A percentile compares a stretch with the other conserved stretches of the same genome.
These are phyloP conservation scores for Thamnidium elegans DNA, from an alignment of 192 early-diverging fungal species.

Conservation along the genomic window DNA sequence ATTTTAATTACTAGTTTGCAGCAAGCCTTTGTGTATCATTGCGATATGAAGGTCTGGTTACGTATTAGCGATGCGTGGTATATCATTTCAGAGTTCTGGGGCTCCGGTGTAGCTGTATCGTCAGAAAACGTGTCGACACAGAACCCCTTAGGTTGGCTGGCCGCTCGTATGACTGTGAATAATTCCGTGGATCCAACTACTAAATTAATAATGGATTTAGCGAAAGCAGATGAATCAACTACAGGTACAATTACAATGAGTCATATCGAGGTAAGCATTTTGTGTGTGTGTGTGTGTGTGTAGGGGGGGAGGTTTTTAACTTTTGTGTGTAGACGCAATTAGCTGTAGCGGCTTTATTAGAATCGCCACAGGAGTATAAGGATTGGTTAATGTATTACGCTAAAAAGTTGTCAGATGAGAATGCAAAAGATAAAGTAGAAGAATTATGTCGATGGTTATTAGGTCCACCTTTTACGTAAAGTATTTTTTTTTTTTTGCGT, in stretches of 20 bases:
- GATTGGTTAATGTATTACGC: slow-evolving; percentile 63
- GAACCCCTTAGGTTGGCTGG: slow-evolving; percentile 28
- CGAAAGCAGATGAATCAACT: slow-evolving; percentile 3
- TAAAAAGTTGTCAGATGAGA: slow-evolving; percentile 63
- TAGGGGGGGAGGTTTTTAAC: slow-evolving; percentile 11
- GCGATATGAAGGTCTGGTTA: slow-evolving; percentile 64
- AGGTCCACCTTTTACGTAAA: slow-evolving; percentile 53
- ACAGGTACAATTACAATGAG: slow-evolving; percentile 42
- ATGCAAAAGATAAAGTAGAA: slow-evolving; percentile 53
- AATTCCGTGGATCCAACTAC: slow-evolving; percentile 6
- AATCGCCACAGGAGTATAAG: slow-evolving; percentile 56
- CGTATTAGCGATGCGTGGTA: slow-evolving; percentile 61
- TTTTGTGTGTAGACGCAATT: slow-evolving; percentile 48
- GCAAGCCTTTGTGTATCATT: slow-evolving; percentile 65
- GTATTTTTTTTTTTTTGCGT: not conserved
- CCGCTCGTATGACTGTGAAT: slow-evolving; percentile 21
- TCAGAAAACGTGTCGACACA: slow-evolving; percentile 5
- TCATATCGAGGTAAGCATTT: slow-evolving; percentile 51
- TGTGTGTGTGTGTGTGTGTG: no score
- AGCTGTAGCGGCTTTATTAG: slow-evolving; percentile 46
- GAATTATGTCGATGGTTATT: slow-evolving; percentile 69
- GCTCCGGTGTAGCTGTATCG: slow-evolving; percentile 27
- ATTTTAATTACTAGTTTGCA: slow-evolving; percentile 60
- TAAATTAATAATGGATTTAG: slow-evolving; percentile 2
- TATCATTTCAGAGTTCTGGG: slow-evolving; percentile 45